Conservation (phyloP, 1,284 basidiomycete genomes). For the Microbotryomycetes sp. region DNA sequence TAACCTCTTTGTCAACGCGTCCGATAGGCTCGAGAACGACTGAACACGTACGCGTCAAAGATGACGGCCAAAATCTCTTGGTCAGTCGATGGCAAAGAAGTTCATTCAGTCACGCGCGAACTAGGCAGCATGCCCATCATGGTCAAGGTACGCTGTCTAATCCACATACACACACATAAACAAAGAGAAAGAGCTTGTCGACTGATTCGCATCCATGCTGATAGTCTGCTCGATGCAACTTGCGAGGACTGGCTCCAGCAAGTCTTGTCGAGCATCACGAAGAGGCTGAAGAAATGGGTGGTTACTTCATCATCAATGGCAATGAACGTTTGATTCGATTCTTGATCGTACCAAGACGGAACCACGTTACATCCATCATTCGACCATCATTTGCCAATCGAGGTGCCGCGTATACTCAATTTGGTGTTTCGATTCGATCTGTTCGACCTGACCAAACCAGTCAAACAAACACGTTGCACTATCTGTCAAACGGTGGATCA, state of each 20-base stretch:
- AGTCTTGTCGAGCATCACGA: constrained; percentile 86
- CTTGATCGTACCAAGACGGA: constrained; percentile 81
- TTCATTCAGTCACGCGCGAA: constrained; percentile 70
- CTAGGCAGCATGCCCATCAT: constrained; percentile 93
- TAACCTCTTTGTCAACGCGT: neutral
- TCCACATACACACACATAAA: neutral
- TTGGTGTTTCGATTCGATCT: constrained; percentile 92
- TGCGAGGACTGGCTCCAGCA: constrained; percentile 73
- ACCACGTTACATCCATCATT: constrained; percentile 80
- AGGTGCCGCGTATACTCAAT: constrained; percentile 88
- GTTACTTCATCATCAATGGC: constrained; percentile 98
- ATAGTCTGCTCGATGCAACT: constrained; percentile 88
- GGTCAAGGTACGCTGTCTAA: constrained; percentile 86
- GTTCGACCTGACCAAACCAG: constrained; percentile 85
- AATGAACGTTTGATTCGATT: constrained; percentile 98
- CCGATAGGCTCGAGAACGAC: constrained; percentile 54
- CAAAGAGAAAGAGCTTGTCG: neutral
- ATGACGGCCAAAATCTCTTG: constrained; percentile 88
- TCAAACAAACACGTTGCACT: constrained; percentile 93
- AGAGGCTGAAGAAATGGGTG: constrained; percentile 97
- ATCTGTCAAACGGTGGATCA: constrained; percentile 90
- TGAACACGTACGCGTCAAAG: constrained; percentile 84
- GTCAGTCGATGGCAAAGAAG: constrained; percentile 68
- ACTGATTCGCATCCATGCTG: neutral
- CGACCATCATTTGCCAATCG: constrained; percentile 84